These are phyloP conservation scores for Trichoderma gracile DNA, from an alignment of 2,329 filamentous ascomycete species.

Conservation along the genomic window DNA sequence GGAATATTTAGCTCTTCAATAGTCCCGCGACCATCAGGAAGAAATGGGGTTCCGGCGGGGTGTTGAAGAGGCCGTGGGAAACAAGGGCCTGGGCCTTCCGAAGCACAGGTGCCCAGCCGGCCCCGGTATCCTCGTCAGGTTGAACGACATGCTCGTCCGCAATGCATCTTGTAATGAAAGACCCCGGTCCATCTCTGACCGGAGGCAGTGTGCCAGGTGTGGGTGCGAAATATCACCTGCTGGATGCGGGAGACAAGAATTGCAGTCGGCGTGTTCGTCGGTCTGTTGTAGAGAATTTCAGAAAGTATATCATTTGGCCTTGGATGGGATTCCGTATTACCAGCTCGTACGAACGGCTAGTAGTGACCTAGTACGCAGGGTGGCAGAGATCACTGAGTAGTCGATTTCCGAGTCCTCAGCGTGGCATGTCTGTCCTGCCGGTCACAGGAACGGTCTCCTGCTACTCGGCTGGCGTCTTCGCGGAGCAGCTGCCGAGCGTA, in stretches of 20 bases:
- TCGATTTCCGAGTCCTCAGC: not conserved
- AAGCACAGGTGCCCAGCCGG: conserved; percentile 11
- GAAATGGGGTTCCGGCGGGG: conserved; percentile 18
- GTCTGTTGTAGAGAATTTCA: not conserved
- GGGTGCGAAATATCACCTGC: conserved; percentile 11
- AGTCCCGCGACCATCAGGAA: conserved; percentile 25
- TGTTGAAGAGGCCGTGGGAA: conserved; percentile 9
- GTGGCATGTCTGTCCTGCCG: too few relatives aligned
- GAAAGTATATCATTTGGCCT: not conserved
- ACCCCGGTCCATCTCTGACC: not conserved
- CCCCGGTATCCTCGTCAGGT: conserved; percentile 2
- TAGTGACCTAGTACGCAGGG: too few relatives aligned
- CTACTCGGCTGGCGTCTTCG: not conserved
- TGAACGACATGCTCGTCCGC: not conserved
- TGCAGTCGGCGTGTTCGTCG: not conserved
- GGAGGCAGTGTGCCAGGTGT: conserved; percentile 2
- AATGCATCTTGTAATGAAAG: not conserved
- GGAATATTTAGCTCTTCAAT: conserved; percentile 29
- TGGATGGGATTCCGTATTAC: not conserved
- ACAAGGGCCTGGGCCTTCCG: conserved; percentile 11
- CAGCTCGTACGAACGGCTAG: not conserved
- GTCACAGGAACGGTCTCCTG: not conserved
- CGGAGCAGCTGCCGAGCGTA: not conserved
- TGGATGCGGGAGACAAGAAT: not conserved
- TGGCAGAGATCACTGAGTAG: not conserved